These are phyloP conservation scores for Peronospora farinosa DNA, from an alignment of 352 stramenopile species.

Conservation along the genomic window DNA sequence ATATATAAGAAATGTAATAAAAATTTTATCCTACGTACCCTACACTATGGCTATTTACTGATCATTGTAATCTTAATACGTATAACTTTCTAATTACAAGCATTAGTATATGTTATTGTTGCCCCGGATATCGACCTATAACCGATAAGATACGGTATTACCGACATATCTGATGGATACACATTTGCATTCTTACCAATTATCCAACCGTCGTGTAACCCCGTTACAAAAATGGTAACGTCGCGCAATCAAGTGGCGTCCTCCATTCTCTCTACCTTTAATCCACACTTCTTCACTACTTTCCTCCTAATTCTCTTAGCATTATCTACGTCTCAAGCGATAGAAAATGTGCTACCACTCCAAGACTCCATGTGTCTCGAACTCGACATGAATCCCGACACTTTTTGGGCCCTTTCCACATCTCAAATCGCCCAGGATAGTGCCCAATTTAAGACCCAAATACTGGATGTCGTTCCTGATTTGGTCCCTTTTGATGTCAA, in stretches of 20 bases:
- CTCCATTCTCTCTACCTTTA: not conserved
- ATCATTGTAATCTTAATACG: no score
- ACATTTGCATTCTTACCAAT: no score
- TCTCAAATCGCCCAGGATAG: constrained; percentile 24
- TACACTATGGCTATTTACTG: no score
- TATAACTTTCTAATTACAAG: no score
- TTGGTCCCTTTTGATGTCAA: constrained; percentile 53
- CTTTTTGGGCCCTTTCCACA: constrained; percentile 17
- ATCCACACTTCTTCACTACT: not conserved
- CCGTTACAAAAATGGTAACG: not conserved
- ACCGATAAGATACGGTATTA: no score
- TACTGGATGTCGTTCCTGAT: constrained; percentile 48
- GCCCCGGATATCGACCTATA: no score
- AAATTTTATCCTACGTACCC: no score
- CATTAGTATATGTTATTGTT: no score
- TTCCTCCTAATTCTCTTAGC: constrained; percentile 1
- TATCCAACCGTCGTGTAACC: no score
- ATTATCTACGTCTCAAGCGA: not conserved
- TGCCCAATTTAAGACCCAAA: constrained; percentile 28
- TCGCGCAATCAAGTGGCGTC: not conserved
- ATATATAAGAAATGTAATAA: no score
- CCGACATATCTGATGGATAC: no score
- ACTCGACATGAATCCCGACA: constrained; percentile 3
- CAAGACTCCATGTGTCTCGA: constrained; percentile 11
- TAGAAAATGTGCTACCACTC: not conserved